Base-by-base conservation (phyloP, 257 asterid species). In the Dorcoceras hygrometricum region DNA sequence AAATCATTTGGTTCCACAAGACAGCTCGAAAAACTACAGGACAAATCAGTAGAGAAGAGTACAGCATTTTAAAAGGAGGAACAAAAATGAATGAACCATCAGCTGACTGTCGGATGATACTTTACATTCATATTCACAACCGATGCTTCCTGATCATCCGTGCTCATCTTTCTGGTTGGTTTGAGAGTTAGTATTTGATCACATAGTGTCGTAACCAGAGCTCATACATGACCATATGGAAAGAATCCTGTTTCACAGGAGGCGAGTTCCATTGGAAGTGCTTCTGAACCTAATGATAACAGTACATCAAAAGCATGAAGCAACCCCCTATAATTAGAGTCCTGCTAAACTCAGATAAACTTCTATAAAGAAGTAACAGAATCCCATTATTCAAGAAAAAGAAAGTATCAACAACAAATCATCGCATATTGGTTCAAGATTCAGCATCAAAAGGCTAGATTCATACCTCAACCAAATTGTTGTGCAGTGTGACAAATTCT, bases 241-340 rank as follows among this genome's bases (percentile, higher is more conserved):
- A 94, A 6, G 97, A 86, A 28, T 94, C 99, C 5, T 80, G 82
- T 32, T 72, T 78, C 55, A 76, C 24, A 4, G 97, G 90, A 60
- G 96, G 99, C 6, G 96, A 59, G 82, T 94, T 94, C 97, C 99
- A 94, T 58, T 83, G 96, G 82, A 88, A 88, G 75, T 93, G 99
- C 82, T 86, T 87, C 81, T 90, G 95, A 51, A 90, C 83, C 99
- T 93, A 85, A 43, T 11, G 51, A 39, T 46, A 63, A n/a, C 39
- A 74, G 60, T 29, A 62, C 27, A 68, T 72, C 20, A 53, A 27
- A 63, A 39, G 50, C 50, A 39, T 39, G 22, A 61, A 51, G 8
- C 66, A 32, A 8, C 6, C 63, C 22, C 61, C 43, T 28, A 23
- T 23, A 57, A 68, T 25, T 8, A 58, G 7, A 58, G 60, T 8